Evolutionary conservation across 2,329 filamentous ascomycete species (phyloP).

Genomic region (Ophiostoma australiae): DNA sequence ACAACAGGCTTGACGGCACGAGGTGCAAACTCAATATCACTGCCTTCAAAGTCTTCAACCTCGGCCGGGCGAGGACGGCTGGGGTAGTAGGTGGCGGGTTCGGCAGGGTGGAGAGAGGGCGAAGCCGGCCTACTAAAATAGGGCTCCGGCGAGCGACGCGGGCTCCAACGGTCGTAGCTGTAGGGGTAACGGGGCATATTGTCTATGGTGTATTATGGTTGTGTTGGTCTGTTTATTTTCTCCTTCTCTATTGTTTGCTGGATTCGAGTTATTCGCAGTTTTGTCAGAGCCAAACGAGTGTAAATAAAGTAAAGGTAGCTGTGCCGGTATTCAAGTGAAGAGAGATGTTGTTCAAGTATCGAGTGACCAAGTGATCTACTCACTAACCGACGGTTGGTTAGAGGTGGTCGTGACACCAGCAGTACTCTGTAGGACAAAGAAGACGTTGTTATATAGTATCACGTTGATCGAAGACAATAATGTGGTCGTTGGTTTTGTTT

Average conservation of each 20-base stretch:
- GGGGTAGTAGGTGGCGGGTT: neutral
- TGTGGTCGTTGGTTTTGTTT: neutral
- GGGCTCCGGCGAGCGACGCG: neutral
- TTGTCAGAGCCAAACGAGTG: too few species aligned
- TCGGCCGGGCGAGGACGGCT: neutral
- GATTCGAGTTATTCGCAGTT: too few species aligned
- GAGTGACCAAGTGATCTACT: neutral
- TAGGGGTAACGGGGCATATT: neutral
- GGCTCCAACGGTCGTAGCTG: neutral
- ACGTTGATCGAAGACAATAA: too few species aligned
- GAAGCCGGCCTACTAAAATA: neutral
- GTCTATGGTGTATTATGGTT: neutral
- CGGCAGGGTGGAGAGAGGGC: neutral
- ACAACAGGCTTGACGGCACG: neutral
- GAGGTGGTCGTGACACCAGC: neutral
- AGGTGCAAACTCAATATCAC: neutral
- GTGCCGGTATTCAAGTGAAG: neutral
- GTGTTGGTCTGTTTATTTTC: neutral
- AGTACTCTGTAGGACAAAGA: neutral
- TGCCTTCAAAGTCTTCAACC: constrained; percentile 6
- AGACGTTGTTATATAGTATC: neutral
- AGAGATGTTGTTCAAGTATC: neutral
- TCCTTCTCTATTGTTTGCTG: neutral
- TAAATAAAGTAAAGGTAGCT: too few species aligned
- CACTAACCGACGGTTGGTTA: neutral